A percentile compares a stretch with the other conserved stretches of the same genome.
Evolutionary conservation across 2,329 filamentous ascomycete species (phyloP).

Genomic region (Dothiorella sarmentorum): DNA sequence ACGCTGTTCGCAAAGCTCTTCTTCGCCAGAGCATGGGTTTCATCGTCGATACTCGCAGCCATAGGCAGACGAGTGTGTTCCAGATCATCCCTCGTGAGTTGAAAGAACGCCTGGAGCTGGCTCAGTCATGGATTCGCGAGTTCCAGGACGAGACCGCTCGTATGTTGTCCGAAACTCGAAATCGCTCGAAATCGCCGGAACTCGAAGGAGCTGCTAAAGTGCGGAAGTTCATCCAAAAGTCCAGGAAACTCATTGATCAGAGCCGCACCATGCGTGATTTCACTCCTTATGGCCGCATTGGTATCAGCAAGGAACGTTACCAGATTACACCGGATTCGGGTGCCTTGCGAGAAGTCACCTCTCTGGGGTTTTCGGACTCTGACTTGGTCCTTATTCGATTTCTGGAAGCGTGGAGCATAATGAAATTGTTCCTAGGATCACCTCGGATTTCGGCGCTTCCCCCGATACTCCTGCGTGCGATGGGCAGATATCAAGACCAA

Average conservation of each 20-base stretch:
- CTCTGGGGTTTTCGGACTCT: conserved; percentile 45
- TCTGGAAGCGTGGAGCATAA: conserved; percentile 60
- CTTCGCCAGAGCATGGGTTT: conserved; percentile 60
- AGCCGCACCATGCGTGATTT: conserved; percentile 40
- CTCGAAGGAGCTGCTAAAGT: conserved; percentile 29
- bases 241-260: conserved; percentile 35
- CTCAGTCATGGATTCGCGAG: conserved; percentile 53
- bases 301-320: conserved; percentile 35
- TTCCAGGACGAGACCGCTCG: conserved; percentile 49
- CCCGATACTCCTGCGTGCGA: conserved; percentile 60
- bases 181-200: no score
- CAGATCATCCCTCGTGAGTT: conserved; percentile 58
- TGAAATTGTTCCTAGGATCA: conserved; percentile 27
- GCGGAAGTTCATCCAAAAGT: conserved; percentile 41
- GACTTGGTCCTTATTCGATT: conserved; percentile 63
- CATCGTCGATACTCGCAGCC: conserved; percentile 49
- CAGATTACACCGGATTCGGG: conserved; percentile 24
- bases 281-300: conserved; percentile 32
- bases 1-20: conserved; percentile 68
- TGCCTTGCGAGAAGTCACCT: conserved; percentile 22
- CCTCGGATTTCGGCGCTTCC: conserved; percentile 60
- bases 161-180: no score
- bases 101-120: conserved; percentile 49
- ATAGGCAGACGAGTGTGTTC: conserved; percentile 57
- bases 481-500: conserved; percentile 57